A percentile compares a stretch with the other conserved stretches of the same genome.
These are phyloP conservation scores for Leptographium radiaticola DNA, from an alignment of 2,329 filamentous ascomycete genomes.

Conservation along the genomic window DNA sequence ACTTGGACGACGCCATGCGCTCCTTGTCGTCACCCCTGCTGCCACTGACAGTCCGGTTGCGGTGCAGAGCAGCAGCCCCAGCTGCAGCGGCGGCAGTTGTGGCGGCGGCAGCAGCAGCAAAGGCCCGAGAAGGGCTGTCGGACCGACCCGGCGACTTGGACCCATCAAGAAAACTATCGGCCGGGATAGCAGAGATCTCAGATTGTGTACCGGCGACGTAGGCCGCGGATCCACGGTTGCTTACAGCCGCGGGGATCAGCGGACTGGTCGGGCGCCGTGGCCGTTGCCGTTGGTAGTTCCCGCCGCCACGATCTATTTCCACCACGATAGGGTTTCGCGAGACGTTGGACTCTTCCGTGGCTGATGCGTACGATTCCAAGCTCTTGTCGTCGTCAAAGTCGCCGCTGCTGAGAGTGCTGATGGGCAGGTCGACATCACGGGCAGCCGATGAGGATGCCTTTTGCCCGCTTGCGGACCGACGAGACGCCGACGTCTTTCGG, in stretches of 20 bases:
- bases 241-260: constrained; percentile 42
- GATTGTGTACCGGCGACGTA: constrained; percentile 58
- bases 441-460: constrained; percentile 18
- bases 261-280: constrained; percentile 48
- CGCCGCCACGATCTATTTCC: constrained; percentile 55
- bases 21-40: constrained; percentile 25
- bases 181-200: constrained; percentile 69
- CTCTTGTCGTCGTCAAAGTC: constrained; percentile 51
- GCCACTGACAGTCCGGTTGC: constrained; percentile 18
- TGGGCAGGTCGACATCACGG: constrained; percentile 20
- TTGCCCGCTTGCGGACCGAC: constrained; percentile 36
- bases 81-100: constrained; percentile 24
- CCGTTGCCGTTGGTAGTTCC: constrained; percentile 32
- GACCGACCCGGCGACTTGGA: constrained; percentile 31
- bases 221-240: constrained; percentile 41
- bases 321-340: constrained; percentile 72
- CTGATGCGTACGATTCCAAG: constrained; percentile 63
- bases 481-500: constrained; percentile 48
- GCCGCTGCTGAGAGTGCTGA: constrained; percentile 9
- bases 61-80: constrained; percentile 31
- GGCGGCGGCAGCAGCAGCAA: constrained; percentile 25
- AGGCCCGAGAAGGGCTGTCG: constrained; percentile 28
- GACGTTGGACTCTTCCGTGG: constrained; percentile 67
- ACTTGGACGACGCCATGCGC: constrained; percentile 20
- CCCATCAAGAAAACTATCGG: constrained; percentile 49